Conservation (phyloP, 805 yeast genomes). For the Clavispora carvajalis region DNA sequence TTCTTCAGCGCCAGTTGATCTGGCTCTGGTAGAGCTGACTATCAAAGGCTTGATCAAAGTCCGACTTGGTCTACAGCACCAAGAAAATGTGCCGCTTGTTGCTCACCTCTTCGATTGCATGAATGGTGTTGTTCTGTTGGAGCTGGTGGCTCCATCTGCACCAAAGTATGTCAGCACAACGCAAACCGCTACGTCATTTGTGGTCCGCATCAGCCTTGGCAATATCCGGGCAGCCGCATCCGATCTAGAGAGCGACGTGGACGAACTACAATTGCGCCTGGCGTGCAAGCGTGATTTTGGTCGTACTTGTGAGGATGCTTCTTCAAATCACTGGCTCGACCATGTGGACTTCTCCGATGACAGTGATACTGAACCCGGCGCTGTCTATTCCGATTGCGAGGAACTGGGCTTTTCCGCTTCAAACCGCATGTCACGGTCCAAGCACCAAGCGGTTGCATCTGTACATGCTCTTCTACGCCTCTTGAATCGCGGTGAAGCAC, state of each 20-base stretch:
- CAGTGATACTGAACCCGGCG: slow-evolving; percentile 19
- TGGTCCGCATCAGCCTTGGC: background rate
- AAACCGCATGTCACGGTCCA: slow-evolving; percentile 3
- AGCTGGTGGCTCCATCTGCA: background rate
- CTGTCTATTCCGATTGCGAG: slow-evolving; percentile 5
- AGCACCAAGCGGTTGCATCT: slow-evolving; percentile 13
- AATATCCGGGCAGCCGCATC: background rate
- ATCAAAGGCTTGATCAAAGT: slow-evolving; percentile 7
- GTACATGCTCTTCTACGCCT: slow-evolving; percentile 14
- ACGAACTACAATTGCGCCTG: background rate
- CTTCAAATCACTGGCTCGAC: slow-evolving; percentile 10
- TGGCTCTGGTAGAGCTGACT: background rate
- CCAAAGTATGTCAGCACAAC: background rate
- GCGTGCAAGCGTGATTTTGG: background rate
- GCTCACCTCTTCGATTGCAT: slow-evolving; percentile 12
- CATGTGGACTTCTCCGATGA: slow-evolving; percentile 27
- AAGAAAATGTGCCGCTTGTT: slow-evolving; percentile 13
- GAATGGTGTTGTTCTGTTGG: background rate
- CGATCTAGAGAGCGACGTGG: slow-evolving; percentile 1
- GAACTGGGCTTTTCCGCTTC: background rate
- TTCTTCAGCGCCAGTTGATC: background rate
- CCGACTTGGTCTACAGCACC: slow-evolving; percentile 16
- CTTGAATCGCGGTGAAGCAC: slow-evolving; percentile 26
- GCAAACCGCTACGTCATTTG: background rate
- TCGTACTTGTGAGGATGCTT: background rate